Evolutionary conservation across 805 yeast genomes (phyloP).

Genomic region (Starmera caribaea): DNA sequence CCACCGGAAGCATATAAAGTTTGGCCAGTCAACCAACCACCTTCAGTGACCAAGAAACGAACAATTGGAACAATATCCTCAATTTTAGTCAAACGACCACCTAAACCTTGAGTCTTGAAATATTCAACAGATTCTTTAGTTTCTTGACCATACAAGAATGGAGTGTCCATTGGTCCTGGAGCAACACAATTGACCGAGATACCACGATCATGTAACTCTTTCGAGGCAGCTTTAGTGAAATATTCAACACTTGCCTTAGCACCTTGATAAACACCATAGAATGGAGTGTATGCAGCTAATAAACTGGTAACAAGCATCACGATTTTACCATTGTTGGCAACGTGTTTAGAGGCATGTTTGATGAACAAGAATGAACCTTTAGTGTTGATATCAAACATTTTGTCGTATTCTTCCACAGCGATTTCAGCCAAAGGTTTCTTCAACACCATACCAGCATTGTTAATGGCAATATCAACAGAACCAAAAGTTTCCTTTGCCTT

Average conservation of each 20-base stretch:
- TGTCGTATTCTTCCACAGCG: constrained; percentile 44
- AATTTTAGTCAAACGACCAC: constrained; percentile 44
- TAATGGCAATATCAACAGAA: constrained; percentile 50
- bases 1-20: constrained; percentile 58
- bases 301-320: constrained; percentile 53
- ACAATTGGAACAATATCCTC: constrained; percentile 57
- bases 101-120: constrained; percentile 42
- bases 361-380: constrained; percentile 54
- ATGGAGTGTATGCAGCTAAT: constrained; percentile 54
- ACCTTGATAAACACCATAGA: constrained; percentile 45
- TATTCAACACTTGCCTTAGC: constrained; percentile 47
- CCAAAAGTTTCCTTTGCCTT: constrained; percentile 37
- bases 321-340: constrained; percentile 44
- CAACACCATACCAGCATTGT: constrained; percentile 58
- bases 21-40: constrained; percentile 65
- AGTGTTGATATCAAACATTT: constrained; percentile 43
- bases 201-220: constrained; percentile 36
- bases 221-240: constrained; percentile 43
- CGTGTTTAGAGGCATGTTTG: constrained; percentile 41
- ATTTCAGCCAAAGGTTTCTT: constrained; percentile 49
- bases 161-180: constrained; percentile 63
- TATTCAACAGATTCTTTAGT: constrained; percentile 39
- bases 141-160: constrained; percentile 56
- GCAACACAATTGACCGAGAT: constrained; percentile 48
- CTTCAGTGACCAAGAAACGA: constrained; percentile 51